Conservation (phyloP, 108 stramenopile genomes). For the Pseudonitzschia delicatissima region DNA sequence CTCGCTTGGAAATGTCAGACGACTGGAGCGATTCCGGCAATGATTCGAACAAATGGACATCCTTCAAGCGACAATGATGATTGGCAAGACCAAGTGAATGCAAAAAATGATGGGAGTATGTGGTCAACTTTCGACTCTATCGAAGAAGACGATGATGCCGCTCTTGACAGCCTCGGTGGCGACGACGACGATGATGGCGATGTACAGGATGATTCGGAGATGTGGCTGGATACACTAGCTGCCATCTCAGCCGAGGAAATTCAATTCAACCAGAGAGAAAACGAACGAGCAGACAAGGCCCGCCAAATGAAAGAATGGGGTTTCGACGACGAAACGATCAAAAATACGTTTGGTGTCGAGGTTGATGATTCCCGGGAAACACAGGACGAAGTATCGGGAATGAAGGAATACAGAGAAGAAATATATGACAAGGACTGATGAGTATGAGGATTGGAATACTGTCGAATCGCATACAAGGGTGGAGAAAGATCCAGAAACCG, state of each 20-base stretch:
- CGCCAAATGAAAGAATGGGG: slow-evolving; percentile 86
- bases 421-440: slow-evolving; percentile 40
- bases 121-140: slow-evolving; percentile 67
- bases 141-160: slow-evolving; percentile 14
- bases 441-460: slow-evolving; percentile 46
- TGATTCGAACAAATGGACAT: slow-evolving; percentile 33
- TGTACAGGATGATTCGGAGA: slow-evolving; percentile 48
- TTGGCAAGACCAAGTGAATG: slow-evolving; percentile 53
- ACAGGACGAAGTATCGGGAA: slow-evolving; percentile 37
- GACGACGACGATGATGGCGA: slow-evolving; percentile 22
- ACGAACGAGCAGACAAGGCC: slow-evolving; percentile 74
- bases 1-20: neutral
- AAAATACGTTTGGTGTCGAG: slow-evolving; percentile 59
- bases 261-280: slow-evolving; percentile 67
- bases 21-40: slow-evolving; percentile 1
- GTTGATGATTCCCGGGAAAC: slow-evolving; percentile 62
- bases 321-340: slow-evolving; percentile 62
- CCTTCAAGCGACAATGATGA: slow-evolving; percentile 19
- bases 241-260: slow-evolving; percentile 68
- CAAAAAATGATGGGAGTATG: slow-evolving; percentile 60
- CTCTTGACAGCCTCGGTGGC: neutral
- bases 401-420: slow-evolving; percentile 54
- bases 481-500: slow-evolving; percentile 62
- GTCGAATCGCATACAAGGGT: slow-evolving; percentile 73
- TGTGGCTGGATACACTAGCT: slow-evolving; percentile 73